Base-by-base conservation (phyloP, 2,329 filamentous ascomycete genomes). In the Aspergillus amoenus region DNA sequence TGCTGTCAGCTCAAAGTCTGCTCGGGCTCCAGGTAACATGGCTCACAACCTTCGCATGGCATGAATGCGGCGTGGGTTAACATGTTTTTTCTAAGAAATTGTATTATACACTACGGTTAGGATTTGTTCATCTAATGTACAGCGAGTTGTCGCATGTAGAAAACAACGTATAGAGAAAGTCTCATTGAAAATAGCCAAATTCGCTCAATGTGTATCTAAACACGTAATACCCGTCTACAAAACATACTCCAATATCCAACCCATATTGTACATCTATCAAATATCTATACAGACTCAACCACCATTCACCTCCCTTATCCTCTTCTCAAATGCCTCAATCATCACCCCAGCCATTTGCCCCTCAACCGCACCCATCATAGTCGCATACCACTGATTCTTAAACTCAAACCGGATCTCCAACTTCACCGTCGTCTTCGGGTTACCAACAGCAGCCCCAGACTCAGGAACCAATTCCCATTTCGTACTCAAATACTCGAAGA, bases 321-420 rank as follows among this genome's bases (percentile, higher is more conserved):
- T 82, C 74, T 85, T 84, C 78, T 97, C 93, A 78, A 99, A 99
- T 1, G 94, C 93, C 73, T 90, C 87, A 63, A 97, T 89, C 92
- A 99, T 96, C 62, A 89, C 81, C 4, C 86, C 87, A 1, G 91
- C 93, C 61, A 97, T 86, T 76, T 90, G 91, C 32, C 91, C 88
- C 63, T 91, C 91, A 22, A 94, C 87, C 34, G 90, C 88, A 39
- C 86, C 83, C 71, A 93, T 94, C 70, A 97, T 80, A 18, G 89
- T 86, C 42, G 87, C 88, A 77, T 97, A 95, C 56, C 96, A 73
- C n/a, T 93, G 91, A 75, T 93, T 97, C 65, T 85, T 82, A 72
- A 99, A 97, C 73, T 88, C 85, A 72, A 93, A 97, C 61, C 87
- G 84, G 65, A 99, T 88, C 56, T 82, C 80, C 64, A 99, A 76